Evolutionary conservation across 1,139 yeast genomes (phyloP).

Genomic region (Yamadazyma pseudoaaseri): DNA sequence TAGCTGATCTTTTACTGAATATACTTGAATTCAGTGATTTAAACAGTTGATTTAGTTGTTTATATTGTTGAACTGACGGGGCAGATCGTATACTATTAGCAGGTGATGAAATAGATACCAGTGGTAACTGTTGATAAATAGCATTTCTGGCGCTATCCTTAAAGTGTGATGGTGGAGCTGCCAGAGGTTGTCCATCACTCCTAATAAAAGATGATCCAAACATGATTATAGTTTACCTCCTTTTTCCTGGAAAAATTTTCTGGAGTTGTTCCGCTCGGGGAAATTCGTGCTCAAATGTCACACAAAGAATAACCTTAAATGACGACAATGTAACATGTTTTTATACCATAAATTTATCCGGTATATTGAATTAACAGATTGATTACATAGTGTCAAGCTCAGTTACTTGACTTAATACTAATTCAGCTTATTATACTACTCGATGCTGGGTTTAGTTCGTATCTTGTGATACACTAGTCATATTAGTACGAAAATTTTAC

Average conservation of each 20-base stretch:
- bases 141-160: constrained; percentile 48
- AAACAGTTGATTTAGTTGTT: constrained; percentile 15
- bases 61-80: constrained; percentile 16
- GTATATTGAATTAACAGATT: no score
- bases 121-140: constrained; percentile 45
- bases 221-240: constrained; percentile 20
- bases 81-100: constrained; percentile 19
- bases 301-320: no score
- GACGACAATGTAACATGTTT: no score
- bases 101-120: constrained; percentile 14
- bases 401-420: no score
- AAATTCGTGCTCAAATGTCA: constrained; percentile 1
- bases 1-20: constrained; percentile 38
- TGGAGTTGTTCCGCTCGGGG: constrained; percentile 8
- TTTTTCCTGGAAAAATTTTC: constrained; percentile 11
- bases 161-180: constrained; percentile 41
- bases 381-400: no score
- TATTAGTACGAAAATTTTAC: no score
- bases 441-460: no score
- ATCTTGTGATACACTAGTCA: no score
- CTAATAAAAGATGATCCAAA: constrained; percentile 41
- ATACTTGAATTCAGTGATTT: constrained; percentile 35
- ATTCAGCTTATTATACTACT: no score
- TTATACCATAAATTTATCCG: no score
- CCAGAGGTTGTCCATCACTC: constrained; percentile 25